These are phyloP conservation scores for Centella asiatica DNA, from an alignment of 129 eudicot species.

Conservation along the genomic window DNA sequence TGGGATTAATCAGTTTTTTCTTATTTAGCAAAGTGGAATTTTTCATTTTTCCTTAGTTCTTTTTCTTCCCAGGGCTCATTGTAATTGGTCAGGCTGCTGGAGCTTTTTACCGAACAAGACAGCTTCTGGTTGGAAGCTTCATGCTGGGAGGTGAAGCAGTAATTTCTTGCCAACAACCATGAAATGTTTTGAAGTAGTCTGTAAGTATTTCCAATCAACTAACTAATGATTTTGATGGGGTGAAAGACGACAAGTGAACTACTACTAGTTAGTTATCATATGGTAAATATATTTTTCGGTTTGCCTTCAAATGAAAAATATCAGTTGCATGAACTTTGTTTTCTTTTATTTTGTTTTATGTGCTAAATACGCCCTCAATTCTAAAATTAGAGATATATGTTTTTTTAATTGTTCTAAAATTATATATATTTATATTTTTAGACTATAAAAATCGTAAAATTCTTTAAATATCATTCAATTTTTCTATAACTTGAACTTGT, in stretches of 20 bases:
- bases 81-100: neutral
- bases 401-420: too few species aligned
- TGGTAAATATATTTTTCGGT: neutral
- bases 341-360: too few species aligned
- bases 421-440: too few species aligned
- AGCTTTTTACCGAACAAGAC: neutral
- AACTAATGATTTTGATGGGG: slow-evolving; percentile 7
- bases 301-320: neutral
- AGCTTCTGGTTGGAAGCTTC: neutral
- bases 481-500: too few species aligned
- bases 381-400: too few species aligned
- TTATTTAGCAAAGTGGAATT: too few species aligned
- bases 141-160: neutral
- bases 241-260: neutral
- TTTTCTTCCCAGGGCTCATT: neutral
- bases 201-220: slow-evolving; percentile 9
- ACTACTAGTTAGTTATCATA: neutral
- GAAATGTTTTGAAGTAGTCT: slow-evolving; percentile 3
- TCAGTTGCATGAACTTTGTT: neutral
- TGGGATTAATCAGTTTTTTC: too few species aligned
- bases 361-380: too few species aligned
- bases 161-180: neutral
- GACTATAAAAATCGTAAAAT: too few species aligned
- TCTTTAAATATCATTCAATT: too few species aligned
- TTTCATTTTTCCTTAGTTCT: neutral